phyloP scores from a whole-genome alignment of 768 basidiomycete species.

The Clavulina sp. region DNA sequence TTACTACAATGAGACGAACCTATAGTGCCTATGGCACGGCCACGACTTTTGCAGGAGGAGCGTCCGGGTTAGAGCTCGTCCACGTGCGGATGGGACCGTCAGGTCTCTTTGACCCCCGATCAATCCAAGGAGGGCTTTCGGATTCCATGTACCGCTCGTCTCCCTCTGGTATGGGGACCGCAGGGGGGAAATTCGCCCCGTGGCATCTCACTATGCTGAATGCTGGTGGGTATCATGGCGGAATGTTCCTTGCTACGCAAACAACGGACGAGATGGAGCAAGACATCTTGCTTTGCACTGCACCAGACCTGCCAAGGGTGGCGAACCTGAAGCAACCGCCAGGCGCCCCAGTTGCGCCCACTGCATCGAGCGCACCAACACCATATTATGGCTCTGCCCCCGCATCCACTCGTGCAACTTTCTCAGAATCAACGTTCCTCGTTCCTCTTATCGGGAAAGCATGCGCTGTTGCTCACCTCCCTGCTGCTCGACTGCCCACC shows the following conservation, averaged over 20 bases:
- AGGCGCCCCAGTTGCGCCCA: not conserved
- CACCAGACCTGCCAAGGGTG: conserved; percentile 59
- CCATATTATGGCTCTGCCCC: too few relatives aligned
- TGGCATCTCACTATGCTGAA: not conserved
- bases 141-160: conserved; percentile 50
- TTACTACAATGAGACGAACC: conserved; percentile 23
- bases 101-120: conserved; percentile 59
- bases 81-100: conserved; percentile 69
- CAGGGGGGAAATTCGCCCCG: not conserved
- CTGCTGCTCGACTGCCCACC: conserved; percentile 20
- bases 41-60: conserved; percentile 11
- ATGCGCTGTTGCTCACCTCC: conserved; percentile 45
- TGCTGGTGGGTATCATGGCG: conserved; percentile 46
- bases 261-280: conserved; percentile 45
- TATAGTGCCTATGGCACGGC: conserved; percentile 3
- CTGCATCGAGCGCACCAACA: not conserved
- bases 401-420: not conserved
- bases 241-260: conserved; percentile 53
- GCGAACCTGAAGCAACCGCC: conserved; percentile 19
- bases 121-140: too few relatives aligned
- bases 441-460: conserved; percentile 68
- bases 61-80: conserved; percentile 39
- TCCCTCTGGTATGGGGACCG: conserved; percentile 8
- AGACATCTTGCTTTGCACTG: conserved; percentile 56
- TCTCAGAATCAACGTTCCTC: conserved; percentile 62